Evolutionary conservation across 2,329 filamentous ascomycete species (phyloP).

Genomic region (Tolypocladium album): DNA sequence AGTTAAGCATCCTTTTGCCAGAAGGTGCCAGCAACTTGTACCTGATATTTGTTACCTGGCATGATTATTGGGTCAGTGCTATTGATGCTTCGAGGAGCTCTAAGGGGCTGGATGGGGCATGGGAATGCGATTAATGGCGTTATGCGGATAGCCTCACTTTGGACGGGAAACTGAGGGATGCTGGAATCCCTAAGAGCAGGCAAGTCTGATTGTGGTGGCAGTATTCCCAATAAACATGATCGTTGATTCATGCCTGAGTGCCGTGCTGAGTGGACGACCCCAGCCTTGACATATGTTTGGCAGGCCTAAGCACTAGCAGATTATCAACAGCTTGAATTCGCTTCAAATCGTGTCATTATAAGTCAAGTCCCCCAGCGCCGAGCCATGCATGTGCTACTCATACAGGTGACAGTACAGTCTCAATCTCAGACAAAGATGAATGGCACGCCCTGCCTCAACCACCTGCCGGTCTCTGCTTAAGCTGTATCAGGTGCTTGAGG

Average conservation of each 20-base stretch:
- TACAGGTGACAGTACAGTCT: not conserved
- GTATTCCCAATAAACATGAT: not conserved
- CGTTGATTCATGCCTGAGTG: not conserved
- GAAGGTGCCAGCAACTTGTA: not conserved
- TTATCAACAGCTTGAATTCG: not conserved
- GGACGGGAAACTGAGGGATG: not conserved
- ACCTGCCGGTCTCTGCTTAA: constrained; percentile 24
- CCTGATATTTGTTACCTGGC: not conserved
- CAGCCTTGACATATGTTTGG: too few relatives aligned
- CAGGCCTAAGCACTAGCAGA: not conserved
- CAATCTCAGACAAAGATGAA: not conserved
- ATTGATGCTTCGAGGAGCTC: not conserved
- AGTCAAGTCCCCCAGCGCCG: constrained; percentile 12
- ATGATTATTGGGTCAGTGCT: not conserved
- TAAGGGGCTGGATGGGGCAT: not conserved
- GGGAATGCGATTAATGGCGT: not conserved
- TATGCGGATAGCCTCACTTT: not conserved
- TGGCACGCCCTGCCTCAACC: constrained; percentile 8
- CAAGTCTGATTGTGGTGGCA: not conserved
- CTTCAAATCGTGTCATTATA: constrained; percentile 15
- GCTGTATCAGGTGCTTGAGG: constrained; percentile 31
- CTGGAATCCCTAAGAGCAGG: not conserved
- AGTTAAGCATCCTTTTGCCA: not conserved
- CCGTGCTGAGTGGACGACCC: too few relatives aligned
- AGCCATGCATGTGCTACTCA: constrained; percentile 7